Percentiles rank a stretch among this genome's conserved stretches.
These are phyloP conservation scores for Salvia splendens DNA, from an alignment of 257 asterid genomes.

Conservation along the genomic window DNA sequence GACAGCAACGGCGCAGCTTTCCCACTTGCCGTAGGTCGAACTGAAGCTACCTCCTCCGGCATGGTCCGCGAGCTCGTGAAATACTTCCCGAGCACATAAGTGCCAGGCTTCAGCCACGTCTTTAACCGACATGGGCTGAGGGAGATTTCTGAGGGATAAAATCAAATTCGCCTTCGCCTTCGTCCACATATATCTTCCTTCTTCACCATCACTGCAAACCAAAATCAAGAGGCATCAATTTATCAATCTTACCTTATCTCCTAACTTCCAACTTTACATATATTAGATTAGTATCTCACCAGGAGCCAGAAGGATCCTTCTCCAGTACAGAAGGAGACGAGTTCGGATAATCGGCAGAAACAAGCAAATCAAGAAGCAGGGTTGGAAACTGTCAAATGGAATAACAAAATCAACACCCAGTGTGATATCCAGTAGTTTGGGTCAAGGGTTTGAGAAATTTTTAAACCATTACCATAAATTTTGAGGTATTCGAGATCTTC, in stretches of 20 bases:
- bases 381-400: slow-evolving; percentile 44
- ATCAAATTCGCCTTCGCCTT: slow-evolving; percentile 46
- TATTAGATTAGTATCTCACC: slow-evolving; percentile 41
- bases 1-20: slow-evolving; percentile 33
- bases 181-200: slow-evolving; percentile 39
- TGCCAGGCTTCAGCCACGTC: slow-evolving; percentile 58
- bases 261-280: neutral
- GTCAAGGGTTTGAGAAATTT: neutral
- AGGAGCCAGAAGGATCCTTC: slow-evolving; percentile 27
- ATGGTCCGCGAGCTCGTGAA: slow-evolving; percentile 37
- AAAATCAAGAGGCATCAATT: neutral
- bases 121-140: slow-evolving; percentile 45
- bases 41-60: slow-evolving; percentile 57
- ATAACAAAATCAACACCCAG: neutral
- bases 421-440: slow-evolving; percentile 4
- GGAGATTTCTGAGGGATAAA: slow-evolving; percentile 32
- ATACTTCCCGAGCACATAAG: slow-evolving; percentile 42
- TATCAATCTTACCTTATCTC: neutral
- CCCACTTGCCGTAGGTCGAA: slow-evolving; percentile 54
- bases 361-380: slow-evolving; percentile 45
- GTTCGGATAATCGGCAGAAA: slow-evolving; percentile 48
- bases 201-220: slow-evolving; percentile 40
- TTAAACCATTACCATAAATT: slow-evolving; percentile 36
- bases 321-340: slow-evolving; percentile 48
- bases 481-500: slow-evolving; percentile 25